Percentiles rank a stretch among this genome's conserved stretches.
Conservation (phyloP, 2,329 filamentous ascomycete genomes). For the Phialemonium atrogriseum region DNA sequence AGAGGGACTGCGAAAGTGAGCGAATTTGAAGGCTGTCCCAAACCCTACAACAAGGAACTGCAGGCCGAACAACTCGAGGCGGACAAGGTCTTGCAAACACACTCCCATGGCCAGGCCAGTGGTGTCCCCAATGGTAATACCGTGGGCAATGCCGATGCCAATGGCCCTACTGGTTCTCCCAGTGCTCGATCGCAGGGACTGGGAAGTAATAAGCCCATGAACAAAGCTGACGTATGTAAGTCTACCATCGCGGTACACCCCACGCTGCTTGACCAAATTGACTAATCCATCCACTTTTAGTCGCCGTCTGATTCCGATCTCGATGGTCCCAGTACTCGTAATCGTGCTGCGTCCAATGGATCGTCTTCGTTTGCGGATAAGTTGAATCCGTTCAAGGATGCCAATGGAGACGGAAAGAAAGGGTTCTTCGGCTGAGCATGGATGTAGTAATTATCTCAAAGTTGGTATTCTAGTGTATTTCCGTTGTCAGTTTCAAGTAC, state of each 20-base stretch:
- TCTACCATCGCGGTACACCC: not conserved
- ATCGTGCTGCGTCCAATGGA: constrained; percentile 9
- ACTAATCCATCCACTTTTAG: too few species aligned
- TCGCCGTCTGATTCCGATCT: not conserved
- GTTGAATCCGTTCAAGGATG: constrained; percentile 44
- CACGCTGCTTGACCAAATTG: too few species aligned
- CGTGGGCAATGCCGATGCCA: not conserved
- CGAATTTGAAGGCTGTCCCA: constrained; percentile 54
- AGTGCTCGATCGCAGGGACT: too few species aligned
- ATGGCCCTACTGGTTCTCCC: too few species aligned
- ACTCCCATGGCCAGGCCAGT: not conserved
- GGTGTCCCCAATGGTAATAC: not conserved
- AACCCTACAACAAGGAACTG: constrained; percentile 28
- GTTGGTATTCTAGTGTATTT: too few species aligned
- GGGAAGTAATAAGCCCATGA: too few species aligned
- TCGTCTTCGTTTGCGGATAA: constrained; percentile 43
- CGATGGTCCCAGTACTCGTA: not conserved
- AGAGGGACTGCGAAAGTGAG: too few species aligned
- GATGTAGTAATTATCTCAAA: too few species aligned
- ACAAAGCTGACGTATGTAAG: too few species aligned
- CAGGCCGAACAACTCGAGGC: constrained; percentile 4
- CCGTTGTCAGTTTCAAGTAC: too few species aligned
- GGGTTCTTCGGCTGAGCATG: constrained; percentile 26
- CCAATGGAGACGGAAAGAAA: constrained; percentile 46
- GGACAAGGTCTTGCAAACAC: not conserved